These are phyloP conservation scores for Fusarium falciforme DNA, from an alignment of 2,329 filamentous ascomycete species.

Conservation along the genomic window DNA sequence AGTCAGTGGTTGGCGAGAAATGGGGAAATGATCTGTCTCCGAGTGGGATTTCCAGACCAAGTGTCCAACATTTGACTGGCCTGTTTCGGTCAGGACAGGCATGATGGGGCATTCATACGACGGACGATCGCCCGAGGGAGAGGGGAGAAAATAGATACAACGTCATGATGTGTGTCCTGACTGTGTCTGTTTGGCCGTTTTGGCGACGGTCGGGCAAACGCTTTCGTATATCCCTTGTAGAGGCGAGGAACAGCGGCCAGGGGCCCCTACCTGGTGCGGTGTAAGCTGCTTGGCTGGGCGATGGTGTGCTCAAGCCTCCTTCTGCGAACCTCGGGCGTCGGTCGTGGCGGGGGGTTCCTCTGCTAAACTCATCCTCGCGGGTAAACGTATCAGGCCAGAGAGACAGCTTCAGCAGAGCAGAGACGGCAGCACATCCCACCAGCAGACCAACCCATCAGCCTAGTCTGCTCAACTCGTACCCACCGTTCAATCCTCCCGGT, in stretches of 20 bases:
- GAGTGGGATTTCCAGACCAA: slow-evolving; percentile 4
- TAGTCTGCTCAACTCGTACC: background rate
- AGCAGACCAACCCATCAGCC: background rate
- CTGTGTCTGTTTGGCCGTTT: background rate
- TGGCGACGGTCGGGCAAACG: background rate
- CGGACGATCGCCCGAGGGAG: slow-evolving; percentile 25
- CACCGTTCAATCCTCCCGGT: background rate
- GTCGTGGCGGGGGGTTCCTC: slow-evolving; percentile 25
- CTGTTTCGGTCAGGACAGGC: background rate
- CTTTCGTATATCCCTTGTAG: slow-evolving; percentile 1
- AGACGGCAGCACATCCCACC: background rate
- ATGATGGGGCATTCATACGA: slow-evolving; percentile 1
- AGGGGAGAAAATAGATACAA: slow-evolving; percentile 3
- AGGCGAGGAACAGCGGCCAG: background rate
- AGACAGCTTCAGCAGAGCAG: slow-evolving; percentile 3
- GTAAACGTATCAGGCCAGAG: background rate
- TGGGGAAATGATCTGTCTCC: slow-evolving; percentile 20
- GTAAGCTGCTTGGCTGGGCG: background rate
- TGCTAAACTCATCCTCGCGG: slow-evolving; percentile 15
- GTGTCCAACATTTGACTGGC: background rate
- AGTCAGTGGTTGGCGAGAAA: slow-evolving; percentile 23
- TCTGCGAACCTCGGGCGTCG: background rate
- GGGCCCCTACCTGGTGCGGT: background rate
- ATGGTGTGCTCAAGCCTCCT: background rate
- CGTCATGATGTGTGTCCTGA: slow-evolving; percentile 1